Percentiles rank a stretch among this genome's conserved stretches.
Evolutionary conservation across 352 stramenopile species (phyloP).

Genomic region (Phytophthora fragariaefolia): DNA sequence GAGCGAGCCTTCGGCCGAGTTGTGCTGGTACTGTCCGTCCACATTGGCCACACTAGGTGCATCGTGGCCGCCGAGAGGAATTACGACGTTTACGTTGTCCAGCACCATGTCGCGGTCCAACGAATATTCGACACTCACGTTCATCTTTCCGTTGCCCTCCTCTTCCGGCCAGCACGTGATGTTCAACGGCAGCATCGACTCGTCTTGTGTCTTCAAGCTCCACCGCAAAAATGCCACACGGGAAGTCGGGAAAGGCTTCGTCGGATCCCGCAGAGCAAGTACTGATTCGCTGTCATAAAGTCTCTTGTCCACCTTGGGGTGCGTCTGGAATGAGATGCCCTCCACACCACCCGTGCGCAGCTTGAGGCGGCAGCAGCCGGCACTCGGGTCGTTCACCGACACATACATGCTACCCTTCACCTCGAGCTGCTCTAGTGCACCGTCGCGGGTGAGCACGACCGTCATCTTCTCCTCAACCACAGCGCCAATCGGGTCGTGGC

Average conservation of each 20-base stretch:
- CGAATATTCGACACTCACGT: slow-evolving; percentile 89
- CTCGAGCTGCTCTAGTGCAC: slow-evolving; percentile 84
- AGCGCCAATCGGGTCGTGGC: slow-evolving; percentile 80
- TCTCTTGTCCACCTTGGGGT: slow-evolving; percentile 90
- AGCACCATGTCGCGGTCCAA: slow-evolving; percentile 89
- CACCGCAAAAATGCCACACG: slow-evolving; percentile 85
- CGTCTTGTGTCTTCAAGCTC: slow-evolving; percentile 89
- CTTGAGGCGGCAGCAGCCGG: slow-evolving; percentile 75
- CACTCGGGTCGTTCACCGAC: slow-evolving; percentile 80
- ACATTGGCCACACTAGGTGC: slow-evolving; percentile 77
- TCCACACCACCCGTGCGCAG: slow-evolving; percentile 70
- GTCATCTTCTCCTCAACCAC: slow-evolving; percentile 91
- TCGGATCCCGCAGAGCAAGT: slow-evolving; percentile 78
- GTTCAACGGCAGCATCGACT: slow-evolving; percentile 85
- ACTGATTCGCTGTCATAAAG: slow-evolving; percentile 86
- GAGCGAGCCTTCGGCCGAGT: slow-evolving; percentile 67
- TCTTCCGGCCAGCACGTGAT: slow-evolving; percentile 91
- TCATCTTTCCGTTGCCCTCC: slow-evolving; percentile 87
- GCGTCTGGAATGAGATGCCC: slow-evolving; percentile 85
- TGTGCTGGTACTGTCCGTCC: slow-evolving; percentile 90
- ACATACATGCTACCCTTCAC: slow-evolving; percentile 89
- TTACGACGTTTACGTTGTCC: slow-evolving; percentile 89
- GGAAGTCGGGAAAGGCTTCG: slow-evolving; percentile 84
- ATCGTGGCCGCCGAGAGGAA: slow-evolving; percentile 77
- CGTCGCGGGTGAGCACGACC: slow-evolving; percentile 82